These are phyloP conservation scores for Chrysanthemum makinoi DNA, from an alignment of 129 eudicot genomes.

Conservation along the genomic window DNA sequence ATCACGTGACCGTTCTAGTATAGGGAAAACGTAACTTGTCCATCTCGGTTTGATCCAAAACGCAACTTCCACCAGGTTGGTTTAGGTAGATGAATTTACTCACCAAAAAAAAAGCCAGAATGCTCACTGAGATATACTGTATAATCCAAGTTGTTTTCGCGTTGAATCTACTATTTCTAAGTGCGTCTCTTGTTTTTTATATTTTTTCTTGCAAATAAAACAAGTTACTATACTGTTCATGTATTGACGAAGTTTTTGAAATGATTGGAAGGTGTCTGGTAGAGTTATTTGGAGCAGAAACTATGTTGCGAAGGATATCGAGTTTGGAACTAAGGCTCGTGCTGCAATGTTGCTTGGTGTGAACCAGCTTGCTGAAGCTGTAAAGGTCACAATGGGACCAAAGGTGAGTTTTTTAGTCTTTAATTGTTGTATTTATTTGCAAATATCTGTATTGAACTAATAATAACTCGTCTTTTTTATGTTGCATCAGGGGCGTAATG, in stretches of 20 bases:
- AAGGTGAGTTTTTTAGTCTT: conserved; percentile 44
- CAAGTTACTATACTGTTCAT: neutral
- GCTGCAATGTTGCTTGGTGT: conserved; percentile 90
- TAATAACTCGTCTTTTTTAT: conserved; percentile 4
- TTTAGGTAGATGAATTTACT: too few relatives aligned
- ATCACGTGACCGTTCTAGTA: too few relatives aligned
- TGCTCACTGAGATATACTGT: too few relatives aligned
- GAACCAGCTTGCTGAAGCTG: conserved; percentile 94
- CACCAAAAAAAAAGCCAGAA: too few relatives aligned
- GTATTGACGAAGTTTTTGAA: neutral
- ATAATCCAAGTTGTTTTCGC: neutral
- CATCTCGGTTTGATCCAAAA: too few relatives aligned
- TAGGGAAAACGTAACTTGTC: too few relatives aligned
- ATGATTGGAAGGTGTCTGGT: conserved; percentile 47
- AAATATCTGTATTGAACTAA: neutral
- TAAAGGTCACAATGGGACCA: conserved; percentile 98
- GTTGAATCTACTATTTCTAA: neutral
- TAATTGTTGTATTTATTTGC: neutral
- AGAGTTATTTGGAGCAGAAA: conserved; percentile 55
- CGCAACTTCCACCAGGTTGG: too few relatives aligned
- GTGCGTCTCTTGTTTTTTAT: neutral
- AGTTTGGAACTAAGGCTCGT: conserved; percentile 67
- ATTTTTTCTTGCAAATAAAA: neutral
- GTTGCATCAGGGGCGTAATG: conserved; percentile 72
- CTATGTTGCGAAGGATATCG: conserved; percentile 89